A percentile compares a stretch with the other conserved stretches of the same genome.
phyloP scores from a whole-genome alignment of 176 grass and related monocot genomes.

The Alopecurus myosuroides region DNA sequence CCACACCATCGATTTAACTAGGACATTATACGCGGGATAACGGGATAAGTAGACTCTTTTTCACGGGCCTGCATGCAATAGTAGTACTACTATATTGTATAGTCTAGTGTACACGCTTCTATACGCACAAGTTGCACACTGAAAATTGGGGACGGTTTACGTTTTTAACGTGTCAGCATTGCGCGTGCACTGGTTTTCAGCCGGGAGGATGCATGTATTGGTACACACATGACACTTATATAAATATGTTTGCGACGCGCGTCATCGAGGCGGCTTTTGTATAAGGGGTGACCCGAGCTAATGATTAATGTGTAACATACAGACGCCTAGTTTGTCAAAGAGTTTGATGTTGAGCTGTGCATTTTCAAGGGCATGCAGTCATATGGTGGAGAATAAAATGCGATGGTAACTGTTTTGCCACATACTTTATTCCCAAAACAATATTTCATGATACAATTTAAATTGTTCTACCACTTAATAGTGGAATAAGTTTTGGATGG shows the following conservation, averaged over 20 bases:
- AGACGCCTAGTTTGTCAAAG: not conserved
- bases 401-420: no score
- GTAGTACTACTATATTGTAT: not conserved
- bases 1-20: not conserved
- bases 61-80: conserved; percentile 1
- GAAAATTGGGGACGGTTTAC: not conserved
- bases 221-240: not conserved
- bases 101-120: not conserved
- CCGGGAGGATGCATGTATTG: not conserved
- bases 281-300: not conserved
- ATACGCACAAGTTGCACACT: not conserved
- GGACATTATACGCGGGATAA: not conserved
- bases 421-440: no score
- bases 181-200: not conserved
- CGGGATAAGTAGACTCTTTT: not conserved
- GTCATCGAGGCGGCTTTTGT: not conserved
- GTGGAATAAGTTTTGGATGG: no score
- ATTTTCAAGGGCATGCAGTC: not conserved
- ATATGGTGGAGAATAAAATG: not conserved
- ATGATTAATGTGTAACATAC: not conserved
- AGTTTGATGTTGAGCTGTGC: not conserved
- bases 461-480: no score
- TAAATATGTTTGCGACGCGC: not conserved
- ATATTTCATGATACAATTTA: no score
- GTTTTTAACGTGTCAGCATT: not conserved